These are phyloP conservation scores for Aspergillus transmontanensis DNA, from an alignment of 2,329 filamentous ascomycete species.

Conservation along the genomic window DNA sequence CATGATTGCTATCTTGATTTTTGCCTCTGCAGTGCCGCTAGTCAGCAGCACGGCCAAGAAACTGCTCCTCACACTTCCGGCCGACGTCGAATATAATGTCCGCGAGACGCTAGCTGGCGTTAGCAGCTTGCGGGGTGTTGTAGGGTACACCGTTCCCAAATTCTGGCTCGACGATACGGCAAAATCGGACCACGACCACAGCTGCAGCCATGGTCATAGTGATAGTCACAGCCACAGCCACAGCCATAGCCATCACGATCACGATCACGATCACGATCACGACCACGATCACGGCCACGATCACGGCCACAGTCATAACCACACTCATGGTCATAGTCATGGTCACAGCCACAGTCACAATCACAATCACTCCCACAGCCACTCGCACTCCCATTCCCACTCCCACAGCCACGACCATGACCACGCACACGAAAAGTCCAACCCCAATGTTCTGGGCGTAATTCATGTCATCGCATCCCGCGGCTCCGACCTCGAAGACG, in stretches of 20 bases:
- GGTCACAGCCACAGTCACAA: constrained; percentile 30
- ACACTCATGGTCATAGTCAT: constrained; percentile 26
- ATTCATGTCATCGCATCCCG: constrained; percentile 81
- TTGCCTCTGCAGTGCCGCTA: constrained; percentile 85
- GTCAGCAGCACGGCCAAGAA: constrained; percentile 82
- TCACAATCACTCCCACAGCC: constrained; percentile 30
- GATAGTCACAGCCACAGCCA: constrained; percentile 33
- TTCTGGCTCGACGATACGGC: constrained; percentile 85
- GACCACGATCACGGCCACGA: constrained; percentile 33
- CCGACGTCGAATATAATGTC: constrained; percentile 82
- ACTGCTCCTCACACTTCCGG: constrained; percentile 80
- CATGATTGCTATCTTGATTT: constrained; percentile 89
- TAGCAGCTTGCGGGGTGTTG: constrained; percentile 78
- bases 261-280: constrained; percentile 27
- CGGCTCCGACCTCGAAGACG: constrained; percentile 76
- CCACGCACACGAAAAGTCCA: constrained; percentile 21
- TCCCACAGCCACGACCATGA: constrained; percentile 22
- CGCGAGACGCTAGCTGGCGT: constrained; percentile 85
- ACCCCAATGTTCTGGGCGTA: constrained; percentile 67
- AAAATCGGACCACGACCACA: constrained; percentile 44
- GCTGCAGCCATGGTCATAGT: constrained; percentile 33
- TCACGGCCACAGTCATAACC: constrained; percentile 31
- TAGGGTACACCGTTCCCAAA: constrained; percentile 80
- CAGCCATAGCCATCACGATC: constrained; percentile 26
- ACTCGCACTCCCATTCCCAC: constrained; percentile 32